Base-by-base conservation (phyloP, 257 asterid species). In the Gentiana dahurica region DNA sequence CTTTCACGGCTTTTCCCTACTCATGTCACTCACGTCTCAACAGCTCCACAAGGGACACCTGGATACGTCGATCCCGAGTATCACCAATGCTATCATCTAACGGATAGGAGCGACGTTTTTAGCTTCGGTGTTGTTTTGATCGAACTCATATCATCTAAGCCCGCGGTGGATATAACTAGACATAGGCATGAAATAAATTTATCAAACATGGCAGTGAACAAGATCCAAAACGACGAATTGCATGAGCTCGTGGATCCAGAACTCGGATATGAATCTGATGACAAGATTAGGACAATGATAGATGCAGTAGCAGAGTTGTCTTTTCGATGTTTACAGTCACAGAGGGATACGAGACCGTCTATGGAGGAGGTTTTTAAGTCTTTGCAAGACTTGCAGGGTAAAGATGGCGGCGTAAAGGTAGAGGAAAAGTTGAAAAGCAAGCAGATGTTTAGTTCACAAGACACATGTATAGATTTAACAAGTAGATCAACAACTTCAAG, bases 1-100 rank as follows among this genome's bases (percentile, higher is more conserved):
- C 55, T 89, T 33, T 89, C 95, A 4, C 68, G 95, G 4, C 62
- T 77, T 34, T 79, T 81, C 78, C 95, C 95, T 12, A 71, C 33
- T 6, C 59, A 80, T 15, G 94, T 58, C 36, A 86, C 89, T 2
- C 97, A 89, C 36, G 79, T 86, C 56, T 83, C 97, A 10, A 86
- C 95, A 2, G 95, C 95, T 38, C 95, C 97, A 34, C 97, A 89
- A 63, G 97, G 97, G 41, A 86, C 95, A 2, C 97, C 94, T 0
- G 95, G 95, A 60, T 89, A 86, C 32, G 95, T 86, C 0, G 94
- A 89, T 67, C 97, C 97, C 0, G 94, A 85, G 73, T 86, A 89
- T 66, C 82, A 89, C 49, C 80, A 83, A 33, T 83, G 81, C 72
- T 89, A 85, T 75, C 85, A 85, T 37, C 82, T 89, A 13, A 89